Percentiles rank a stretch among this genome's conserved stretches.
Conservation (phyloP, 345 rosid species). For the Acer yangbiense region DNA sequence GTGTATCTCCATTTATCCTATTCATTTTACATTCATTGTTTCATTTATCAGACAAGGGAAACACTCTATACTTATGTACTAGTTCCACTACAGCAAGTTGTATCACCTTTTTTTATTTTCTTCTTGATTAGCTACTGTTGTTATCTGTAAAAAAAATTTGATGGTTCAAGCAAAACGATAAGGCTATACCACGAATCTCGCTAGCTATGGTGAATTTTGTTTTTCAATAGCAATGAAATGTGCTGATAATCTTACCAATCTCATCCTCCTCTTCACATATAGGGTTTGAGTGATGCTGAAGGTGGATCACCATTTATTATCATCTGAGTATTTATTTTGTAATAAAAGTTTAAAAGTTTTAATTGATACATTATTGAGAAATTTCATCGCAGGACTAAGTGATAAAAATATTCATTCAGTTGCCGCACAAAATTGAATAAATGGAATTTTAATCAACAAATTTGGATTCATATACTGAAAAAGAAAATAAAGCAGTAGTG, state of each 20-base stretch:
- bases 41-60: neutral
- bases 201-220: neutral
- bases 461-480: too few species aligned
- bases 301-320: too few species aligned
- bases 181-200: neutral
- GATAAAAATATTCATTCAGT: too few species aligned
- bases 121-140: neutral
- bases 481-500: too few species aligned
- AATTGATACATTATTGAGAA: too few species aligned
- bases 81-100: neutral
- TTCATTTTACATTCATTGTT: slow-evolving; percentile 16
- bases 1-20: slow-evolving; percentile 1
- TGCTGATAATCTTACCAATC: neutral
- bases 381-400: too few species aligned
- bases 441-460: too few species aligned
- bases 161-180: slow-evolving; percentile 11
- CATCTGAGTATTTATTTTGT: too few species aligned
- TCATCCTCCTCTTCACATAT: neutral
- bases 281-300: neutral
- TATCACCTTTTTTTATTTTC: neutral
- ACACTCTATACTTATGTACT: neutral
- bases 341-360: too few species aligned
- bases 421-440: too few species aligned
- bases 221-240: neutral
- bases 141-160: slow-evolving; percentile 21